These are phyloP conservation scores for Carnegiea gigantea DNA, from an alignment of 179 eudicot genomes.

Conservation along the genomic window DNA sequence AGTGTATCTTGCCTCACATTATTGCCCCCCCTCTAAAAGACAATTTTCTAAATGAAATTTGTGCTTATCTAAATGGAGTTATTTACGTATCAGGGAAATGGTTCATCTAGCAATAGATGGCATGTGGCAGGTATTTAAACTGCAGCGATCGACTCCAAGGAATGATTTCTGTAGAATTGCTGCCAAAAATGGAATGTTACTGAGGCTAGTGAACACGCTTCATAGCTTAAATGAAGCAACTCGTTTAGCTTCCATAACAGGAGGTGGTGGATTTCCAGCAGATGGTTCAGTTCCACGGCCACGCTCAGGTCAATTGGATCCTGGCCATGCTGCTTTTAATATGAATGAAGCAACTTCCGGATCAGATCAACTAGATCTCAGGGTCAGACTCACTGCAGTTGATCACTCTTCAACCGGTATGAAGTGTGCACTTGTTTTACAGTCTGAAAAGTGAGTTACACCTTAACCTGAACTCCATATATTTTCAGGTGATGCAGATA, in stretches of 20 bases:
- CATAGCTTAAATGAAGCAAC: constrained; percentile 94
- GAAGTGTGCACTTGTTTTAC: constrained; percentile 40
- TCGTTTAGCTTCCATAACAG: constrained; percentile 73
- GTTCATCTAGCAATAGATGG: constrained; percentile 99
- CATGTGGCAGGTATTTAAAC: constrained; percentile 98
- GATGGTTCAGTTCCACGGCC: constrained; percentile 64
- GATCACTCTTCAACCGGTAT: constrained; percentile 55
- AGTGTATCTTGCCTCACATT: constrained; percentile 2
- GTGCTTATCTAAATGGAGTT: constrained; percentile 16
- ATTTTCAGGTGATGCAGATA: constrained; percentile 44
- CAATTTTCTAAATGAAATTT: neutral
- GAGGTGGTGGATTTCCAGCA: constrained; percentile 58
- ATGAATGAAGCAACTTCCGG: constrained; percentile 35
- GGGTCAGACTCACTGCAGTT: constrained; percentile 39
- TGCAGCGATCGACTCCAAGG: constrained; percentile 85
- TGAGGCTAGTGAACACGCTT: constrained; percentile 87
- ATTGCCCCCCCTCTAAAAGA: neutral
- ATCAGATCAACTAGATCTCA: constrained; percentile 58
- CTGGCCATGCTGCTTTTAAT: constrained; percentile 48
- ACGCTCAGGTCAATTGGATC: constrained; percentile 78
- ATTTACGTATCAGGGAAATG: constrained; percentile 77
- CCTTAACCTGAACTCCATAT: constrained; percentile 38
- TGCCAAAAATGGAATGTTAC: constrained; percentile 87
- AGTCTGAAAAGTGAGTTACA: constrained; percentile 20
- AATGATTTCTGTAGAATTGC: constrained; percentile 96